Evolutionary conservation across 768 basidiomycete genomes (phyloP).

Genomic region (Glaciozyma martinii): DNA sequence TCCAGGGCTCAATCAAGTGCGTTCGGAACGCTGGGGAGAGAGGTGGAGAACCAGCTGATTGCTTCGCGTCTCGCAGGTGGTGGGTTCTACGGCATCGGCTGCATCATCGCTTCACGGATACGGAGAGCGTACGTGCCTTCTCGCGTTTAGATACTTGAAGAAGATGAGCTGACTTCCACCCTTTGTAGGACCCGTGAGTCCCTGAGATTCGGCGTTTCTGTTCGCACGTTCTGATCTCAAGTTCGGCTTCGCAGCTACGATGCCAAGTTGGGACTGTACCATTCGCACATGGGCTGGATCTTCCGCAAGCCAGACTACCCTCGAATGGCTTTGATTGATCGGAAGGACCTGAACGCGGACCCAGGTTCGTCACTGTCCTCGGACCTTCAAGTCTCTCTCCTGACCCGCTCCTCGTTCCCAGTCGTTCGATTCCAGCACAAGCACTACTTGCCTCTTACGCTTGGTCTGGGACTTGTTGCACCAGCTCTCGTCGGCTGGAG

Average conservation of each 20-base stretch:
- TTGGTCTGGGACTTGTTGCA: slow-evolving; percentile 53
- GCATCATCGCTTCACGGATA: slow-evolving; percentile 65
- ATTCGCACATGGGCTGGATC: slow-evolving; percentile 79
- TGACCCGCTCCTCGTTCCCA: slow-evolving; percentile 32
- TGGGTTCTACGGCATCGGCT: slow-evolving; percentile 56
- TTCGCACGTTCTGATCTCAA: not conserved
- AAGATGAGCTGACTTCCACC: not conserved
- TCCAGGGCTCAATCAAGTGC: slow-evolving; percentile 72
- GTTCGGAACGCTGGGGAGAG: slow-evolving; percentile 31
- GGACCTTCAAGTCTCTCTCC: not conserved
- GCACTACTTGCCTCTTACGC: slow-evolving; percentile 56
- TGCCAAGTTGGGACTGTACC: slow-evolving; percentile 62
- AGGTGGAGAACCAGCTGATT: not conserved
- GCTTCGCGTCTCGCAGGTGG: slow-evolving; percentile 46
- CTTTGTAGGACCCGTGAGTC: not conserved
- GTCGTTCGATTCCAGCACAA: slow-evolving; percentile 64
- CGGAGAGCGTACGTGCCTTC: slow-evolving; percentile 57
- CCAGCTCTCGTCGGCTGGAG: slow-evolving; percentile 51
- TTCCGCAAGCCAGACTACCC: slow-evolving; percentile 65
- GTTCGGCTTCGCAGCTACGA: slow-evolving; percentile 48
- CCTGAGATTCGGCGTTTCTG: not conserved
- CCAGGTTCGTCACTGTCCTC: slow-evolving; percentile 47
- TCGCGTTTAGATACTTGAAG: not conserved
- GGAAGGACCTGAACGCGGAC: slow-evolving; percentile 59
- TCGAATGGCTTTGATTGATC: slow-evolving; percentile 43